Base-by-base conservation (phyloP, 163 green algal genomes). In the Scenedesmus sp. region DNA sequence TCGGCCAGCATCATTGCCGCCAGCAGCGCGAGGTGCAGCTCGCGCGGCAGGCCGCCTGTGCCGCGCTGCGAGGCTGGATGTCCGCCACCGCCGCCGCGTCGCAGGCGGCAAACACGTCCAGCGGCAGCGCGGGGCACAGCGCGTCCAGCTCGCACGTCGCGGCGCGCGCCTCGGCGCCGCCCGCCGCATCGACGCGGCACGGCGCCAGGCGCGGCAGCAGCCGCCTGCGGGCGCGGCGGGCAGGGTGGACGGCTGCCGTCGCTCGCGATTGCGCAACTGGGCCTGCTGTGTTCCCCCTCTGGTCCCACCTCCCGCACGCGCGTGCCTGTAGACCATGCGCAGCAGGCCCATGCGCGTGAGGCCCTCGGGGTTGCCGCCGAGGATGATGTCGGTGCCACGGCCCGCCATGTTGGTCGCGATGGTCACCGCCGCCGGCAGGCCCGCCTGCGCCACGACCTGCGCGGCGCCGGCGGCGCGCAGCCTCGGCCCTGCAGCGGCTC, bases 381-480 rank as follows among this genome's bases (percentile, higher is more conserved):
- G 69, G 11, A 95, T 86, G 69, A 97, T 96, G 82, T 97, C 93
- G 3, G 93, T 97, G 60, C 92, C 94, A 24, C 94, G 72, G 36
- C 89, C 91, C 1, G 93, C 93, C 91, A 97, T 97, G 86, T 93
- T 94, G 65, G 92, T 97, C 15, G 92, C 89, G 26, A 98, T 93
- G 28, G 93, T 96, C 3, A 97, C 83, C 4, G 81, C 66, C 2
- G 89, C 88, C 0, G 89, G 89, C 63, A 93, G 60, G 11, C 93
- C 92, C 0, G 90, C 89, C 78, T 96, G 87, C 0, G 79, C 66
- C 9, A 78, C 48, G 34, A 82, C 56, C 63, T 75, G 71, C n/a
- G n/a, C n/a, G n/a, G n/a, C n/a, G n/a, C n/a, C n/a, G n/a, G n/a
- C n/a, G n/a, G n/a, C n/a, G n/a, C n/a, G n/a, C n/a, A n/a, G n/a